Evolutionary conservation across 2,329 filamentous ascomycete genomes (phyloP).

Genomic region (Fusarium humuli): DNA sequence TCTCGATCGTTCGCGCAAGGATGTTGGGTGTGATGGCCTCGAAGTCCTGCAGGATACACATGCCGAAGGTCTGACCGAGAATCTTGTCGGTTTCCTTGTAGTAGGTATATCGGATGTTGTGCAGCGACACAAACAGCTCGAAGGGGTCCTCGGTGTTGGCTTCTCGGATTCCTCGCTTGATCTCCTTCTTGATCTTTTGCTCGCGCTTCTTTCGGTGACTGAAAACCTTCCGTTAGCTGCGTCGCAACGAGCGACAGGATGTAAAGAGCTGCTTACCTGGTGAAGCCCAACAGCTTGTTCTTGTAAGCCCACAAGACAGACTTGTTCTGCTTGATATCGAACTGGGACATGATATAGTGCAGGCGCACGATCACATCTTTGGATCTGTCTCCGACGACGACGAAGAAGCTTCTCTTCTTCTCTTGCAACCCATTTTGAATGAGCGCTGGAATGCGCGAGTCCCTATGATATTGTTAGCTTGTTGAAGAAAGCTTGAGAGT

Average conservation of each 20-base stretch:
- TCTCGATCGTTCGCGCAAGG: slow-evolving; percentile 93
- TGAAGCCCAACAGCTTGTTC: slow-evolving; percentile 95
- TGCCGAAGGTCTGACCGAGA: slow-evolving; percentile 95
- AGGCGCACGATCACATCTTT: slow-evolving; percentile 97
- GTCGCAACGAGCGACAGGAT: slow-evolving; percentile 14
- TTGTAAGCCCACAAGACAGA: slow-evolving; percentile 99
- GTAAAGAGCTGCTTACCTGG: slow-evolving; percentile 63
- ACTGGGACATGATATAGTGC: slow-evolving; percentile 91
- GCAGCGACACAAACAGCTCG: slow-evolving; percentile 94
- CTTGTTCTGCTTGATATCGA: slow-evolving; percentile 90
- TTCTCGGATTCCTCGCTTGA: slow-evolving; percentile 93
- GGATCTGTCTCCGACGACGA: slow-evolving; percentile 88
- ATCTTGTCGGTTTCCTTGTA: slow-evolving; percentile 99
- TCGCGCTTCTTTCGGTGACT: slow-evolving; percentile 98
- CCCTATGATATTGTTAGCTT: slow-evolving; percentile 61
- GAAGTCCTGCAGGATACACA: slow-evolving; percentile 98
- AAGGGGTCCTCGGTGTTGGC: slow-evolving; percentile 94
- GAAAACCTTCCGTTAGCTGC: slow-evolving; percentile 24
- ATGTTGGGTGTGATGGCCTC: slow-evolving; percentile 98
- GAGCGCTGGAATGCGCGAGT: slow-evolving; percentile 89
- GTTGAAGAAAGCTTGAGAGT: not conserved
- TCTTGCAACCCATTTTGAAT: slow-evolving; percentile 93
- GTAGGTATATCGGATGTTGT: slow-evolving; percentile 98
- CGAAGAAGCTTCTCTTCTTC: slow-evolving; percentile 98
- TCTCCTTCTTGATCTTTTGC: slow-evolving; percentile 97